phyloP scores from a whole-genome alignment of 805 yeast species.

The Lipomyces japonicus region DNA sequence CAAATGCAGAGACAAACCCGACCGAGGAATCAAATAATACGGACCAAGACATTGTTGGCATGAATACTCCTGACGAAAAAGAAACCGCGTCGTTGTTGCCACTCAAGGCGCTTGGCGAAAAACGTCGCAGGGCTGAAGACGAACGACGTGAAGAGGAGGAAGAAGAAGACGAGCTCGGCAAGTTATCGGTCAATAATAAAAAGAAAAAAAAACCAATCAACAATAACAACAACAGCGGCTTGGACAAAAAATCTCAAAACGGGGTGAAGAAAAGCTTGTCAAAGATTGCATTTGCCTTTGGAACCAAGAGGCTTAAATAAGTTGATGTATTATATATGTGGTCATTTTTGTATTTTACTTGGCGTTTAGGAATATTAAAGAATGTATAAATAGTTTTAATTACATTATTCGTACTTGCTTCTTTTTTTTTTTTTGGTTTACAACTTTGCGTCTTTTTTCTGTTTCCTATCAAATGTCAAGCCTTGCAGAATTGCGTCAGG shows the following conservation, averaged over 20 bases:
- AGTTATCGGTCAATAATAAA: slow-evolving; percentile 10
- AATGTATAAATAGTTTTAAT: neutral
- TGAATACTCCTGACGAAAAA: neutral
- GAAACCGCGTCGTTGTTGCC: slow-evolving; percentile 1
- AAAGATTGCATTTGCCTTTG: slow-evolving; percentile 8
- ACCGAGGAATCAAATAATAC: slow-evolving; percentile 1
- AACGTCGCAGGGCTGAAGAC: slow-evolving; percentile 21
- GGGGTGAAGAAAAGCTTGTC: neutral
- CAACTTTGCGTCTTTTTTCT: neutral
- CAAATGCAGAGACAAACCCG: neutral
- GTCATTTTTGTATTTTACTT: neutral
- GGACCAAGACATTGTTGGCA: slow-evolving; percentile 4
- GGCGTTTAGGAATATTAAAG: neutral
- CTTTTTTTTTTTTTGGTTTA: neutral
- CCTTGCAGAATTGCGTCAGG: slow-evolving; percentile 8
- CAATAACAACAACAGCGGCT: no score
- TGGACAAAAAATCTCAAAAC: no score
- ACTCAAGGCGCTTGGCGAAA: slow-evolving; percentile 14
- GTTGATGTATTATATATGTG: neutral
- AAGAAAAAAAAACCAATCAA: neutral
- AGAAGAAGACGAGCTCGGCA: slow-evolving; percentile 23
- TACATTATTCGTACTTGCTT: neutral
- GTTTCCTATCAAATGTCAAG: neutral
- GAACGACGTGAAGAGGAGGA: slow-evolving; percentile 4
- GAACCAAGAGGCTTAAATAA: slow-evolving; percentile 6